These are phyloP conservation scores for Pichia sp. DNA, from an alignment of 1,139 yeast genomes.

Conservation along the genomic window DNA sequence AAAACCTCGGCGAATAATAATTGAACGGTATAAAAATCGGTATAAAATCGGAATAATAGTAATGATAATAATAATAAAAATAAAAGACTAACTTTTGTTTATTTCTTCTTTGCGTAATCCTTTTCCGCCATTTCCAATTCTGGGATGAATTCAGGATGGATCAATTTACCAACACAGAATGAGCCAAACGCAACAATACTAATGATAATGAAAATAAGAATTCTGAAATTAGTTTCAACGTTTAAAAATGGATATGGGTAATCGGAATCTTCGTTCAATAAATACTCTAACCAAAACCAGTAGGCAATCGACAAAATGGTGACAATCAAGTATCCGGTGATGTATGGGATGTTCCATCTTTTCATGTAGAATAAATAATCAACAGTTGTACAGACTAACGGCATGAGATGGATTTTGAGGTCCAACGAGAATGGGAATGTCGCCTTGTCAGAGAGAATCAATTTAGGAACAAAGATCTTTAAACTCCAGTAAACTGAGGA, in stretches of 20 bases:
- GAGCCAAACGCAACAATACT: constrained; percentile 43
- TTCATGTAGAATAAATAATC: constrained; percentile 61
- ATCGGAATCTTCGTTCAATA: constrained; percentile 45
- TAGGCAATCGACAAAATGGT: constrained; percentile 44
- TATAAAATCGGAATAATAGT: too few relatives aligned
- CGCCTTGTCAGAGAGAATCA: constrained; percentile 39
- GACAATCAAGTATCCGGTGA: constrained; percentile 42
- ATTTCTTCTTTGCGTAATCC: neutral
- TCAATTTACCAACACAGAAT: constrained; percentile 23
- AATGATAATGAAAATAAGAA: constrained; percentile 49
- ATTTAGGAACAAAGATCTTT: constrained; percentile 45
- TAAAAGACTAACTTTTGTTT: too few relatives aligned
- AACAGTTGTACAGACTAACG: constrained; percentile 46
- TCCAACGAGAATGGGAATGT: constrained; percentile 51
- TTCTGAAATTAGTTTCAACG: constrained; percentile 44
- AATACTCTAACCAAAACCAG: constrained; percentile 49
- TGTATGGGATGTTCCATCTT: constrained; percentile 39
- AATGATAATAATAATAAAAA: too few relatives aligned
- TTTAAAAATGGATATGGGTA: constrained; percentile 71
- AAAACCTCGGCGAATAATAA: too few relatives aligned
- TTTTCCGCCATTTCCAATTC: constrained; percentile 13
- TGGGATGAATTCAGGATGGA: constrained; percentile 19
- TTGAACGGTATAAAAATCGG: too few relatives aligned
- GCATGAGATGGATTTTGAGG: constrained; percentile 57
- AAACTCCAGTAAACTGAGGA: constrained; percentile 67